Percentiles rank a stretch among this genome's conserved stretches.
These are phyloP conservation scores for Moesziomyces antarcticus DNA, from an alignment of 1,284 basidiomycete species.

Conservation along the genomic window DNA sequence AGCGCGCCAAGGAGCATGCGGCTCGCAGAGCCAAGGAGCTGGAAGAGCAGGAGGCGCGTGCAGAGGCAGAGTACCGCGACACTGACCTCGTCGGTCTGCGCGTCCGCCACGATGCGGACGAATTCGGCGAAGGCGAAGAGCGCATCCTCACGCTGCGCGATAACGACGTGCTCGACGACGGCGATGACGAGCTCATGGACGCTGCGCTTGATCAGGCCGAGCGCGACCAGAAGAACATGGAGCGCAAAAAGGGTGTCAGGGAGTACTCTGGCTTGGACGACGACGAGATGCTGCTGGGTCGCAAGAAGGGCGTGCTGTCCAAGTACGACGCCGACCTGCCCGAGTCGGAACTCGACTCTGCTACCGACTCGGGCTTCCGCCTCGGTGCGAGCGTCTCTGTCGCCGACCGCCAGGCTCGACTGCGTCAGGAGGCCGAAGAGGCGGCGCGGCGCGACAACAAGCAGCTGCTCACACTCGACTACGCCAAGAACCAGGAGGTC, in stretches of 20 bases:
- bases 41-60: slow-evolving; percentile 74
- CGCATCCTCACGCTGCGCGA: slow-evolving; percentile 96
- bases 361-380: slow-evolving; percentile 45
- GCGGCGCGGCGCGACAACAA: slow-evolving; percentile 70
- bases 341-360: slow-evolving; percentile 69
- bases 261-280: slow-evolving; percentile 97
- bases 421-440: slow-evolving; percentile 72
- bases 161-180: slow-evolving; percentile 89
- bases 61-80: slow-evolving; percentile 75
- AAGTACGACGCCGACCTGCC: slow-evolving; percentile 94
- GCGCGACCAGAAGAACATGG: slow-evolving; percentile 79
- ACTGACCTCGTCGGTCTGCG: slow-evolving; percentile 88
- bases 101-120: slow-evolving; percentile 91
- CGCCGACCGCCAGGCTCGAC: slow-evolving; percentile 68
- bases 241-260: slow-evolving; percentile 86
- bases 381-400: slow-evolving; percentile 40
- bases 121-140: slow-evolving; percentile 84
- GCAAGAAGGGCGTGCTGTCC: slow-evolving; percentile 83
- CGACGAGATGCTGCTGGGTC: slow-evolving; percentile 77
- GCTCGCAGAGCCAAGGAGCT: slow-evolving; percentile 84
- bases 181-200: slow-evolving; percentile 97
- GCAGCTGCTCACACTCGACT: slow-evolving; percentile 83
- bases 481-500: slow-evolving; percentile 82
- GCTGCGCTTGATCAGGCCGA: slow-evolving; percentile 89
- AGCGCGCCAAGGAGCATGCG: slow-evolving; percentile 82